A percentile compares a stretch with the other conserved stretches of the same genome.
These are phyloP conservation scores for Dillenia turbinata DNA, from an alignment of 164 flowering plant genomes.

Conservation along the genomic window DNA sequence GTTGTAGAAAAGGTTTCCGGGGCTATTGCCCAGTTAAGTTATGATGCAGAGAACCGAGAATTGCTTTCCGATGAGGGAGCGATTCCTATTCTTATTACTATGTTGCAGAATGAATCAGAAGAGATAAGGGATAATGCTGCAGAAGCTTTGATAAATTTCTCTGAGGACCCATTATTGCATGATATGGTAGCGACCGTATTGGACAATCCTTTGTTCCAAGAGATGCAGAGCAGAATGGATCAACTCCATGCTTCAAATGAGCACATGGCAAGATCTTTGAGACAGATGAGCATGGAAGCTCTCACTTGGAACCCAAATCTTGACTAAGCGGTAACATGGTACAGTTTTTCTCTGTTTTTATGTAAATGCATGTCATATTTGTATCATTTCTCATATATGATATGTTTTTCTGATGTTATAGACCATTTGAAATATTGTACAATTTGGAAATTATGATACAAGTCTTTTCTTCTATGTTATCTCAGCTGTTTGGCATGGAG, in stretches of 20 bases:
- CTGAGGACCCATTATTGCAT: conserved; percentile 31
- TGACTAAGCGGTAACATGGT: background rate
- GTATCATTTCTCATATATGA: too few relatives aligned
- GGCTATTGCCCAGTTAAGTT: conserved; percentile 51
- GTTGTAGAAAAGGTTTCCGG: conserved; percentile 40
- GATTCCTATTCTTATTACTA: conserved; percentile 31
- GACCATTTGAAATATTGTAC: too few relatives aligned
- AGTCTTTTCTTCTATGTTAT: too few relatives aligned
- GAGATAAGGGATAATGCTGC: conserved; percentile 50
- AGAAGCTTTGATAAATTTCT: conserved; percentile 43
- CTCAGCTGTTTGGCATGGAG: too few relatives aligned
- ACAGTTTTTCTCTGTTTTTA: background rate
- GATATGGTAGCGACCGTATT: conserved; percentile 28
- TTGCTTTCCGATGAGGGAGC: conserved; percentile 42
- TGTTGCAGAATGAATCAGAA: conserved; percentile 38
- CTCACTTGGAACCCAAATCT: conserved; percentile 25
- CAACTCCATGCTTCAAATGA: conserved; percentile 27
- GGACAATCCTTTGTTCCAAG: conserved; percentile 28
- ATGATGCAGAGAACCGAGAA: conserved; percentile 26
- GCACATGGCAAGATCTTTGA: conserved; percentile 27
- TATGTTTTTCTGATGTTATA: too few relatives aligned
- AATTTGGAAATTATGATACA: too few relatives aligned
- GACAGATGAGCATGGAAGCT: conserved; percentile 33
- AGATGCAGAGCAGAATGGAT: conserved; percentile 28
- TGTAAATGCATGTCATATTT: too few relatives aligned